phyloP scores from a whole-genome alignment of 352 stramenopile genomes.

The Globisporangium splendens region DNA sequence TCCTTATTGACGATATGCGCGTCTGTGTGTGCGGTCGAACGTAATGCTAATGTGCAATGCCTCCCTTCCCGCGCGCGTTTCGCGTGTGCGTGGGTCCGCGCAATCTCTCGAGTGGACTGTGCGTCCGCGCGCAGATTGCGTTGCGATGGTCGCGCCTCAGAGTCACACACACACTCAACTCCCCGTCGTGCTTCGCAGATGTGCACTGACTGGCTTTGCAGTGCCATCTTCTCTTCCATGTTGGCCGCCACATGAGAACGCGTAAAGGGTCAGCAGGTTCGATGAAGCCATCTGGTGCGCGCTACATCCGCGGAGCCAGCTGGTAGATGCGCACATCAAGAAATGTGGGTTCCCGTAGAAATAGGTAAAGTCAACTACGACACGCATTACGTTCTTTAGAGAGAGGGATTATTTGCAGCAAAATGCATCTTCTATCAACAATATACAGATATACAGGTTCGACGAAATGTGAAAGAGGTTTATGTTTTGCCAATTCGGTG shows the following conservation, averaged over 20 bases:
- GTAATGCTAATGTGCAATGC: no score
- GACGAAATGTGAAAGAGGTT: neutral
- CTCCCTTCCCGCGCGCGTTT: no score
- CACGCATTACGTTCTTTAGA: neutral
- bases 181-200: neutral
- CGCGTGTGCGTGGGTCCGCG: no score
- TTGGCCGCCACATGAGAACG: neutral
- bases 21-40: no score
- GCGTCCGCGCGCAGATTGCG: neutral
- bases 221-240: neutral
- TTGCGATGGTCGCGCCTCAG: neutral
- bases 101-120: no score
- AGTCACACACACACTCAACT: neutral
- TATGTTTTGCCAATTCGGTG: no score
- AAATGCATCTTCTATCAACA: no score
- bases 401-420: no score
- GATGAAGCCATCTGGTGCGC: neutral
- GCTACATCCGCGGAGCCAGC: conserved; percentile 9
- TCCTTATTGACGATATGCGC: no score
- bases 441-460: no score
- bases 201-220: conserved; percentile 6
- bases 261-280: conserved; percentile 10
- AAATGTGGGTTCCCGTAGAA: neutral
- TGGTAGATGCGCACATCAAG: conserved; percentile 4
- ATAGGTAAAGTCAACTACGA: neutral